A percentile compares a stretch with the other conserved stretches of the same genome.
These are phyloP conservation scores for Solanum arcanum DNA, from an alignment of 257 asterid genomes.

Conservation along the genomic window DNA sequence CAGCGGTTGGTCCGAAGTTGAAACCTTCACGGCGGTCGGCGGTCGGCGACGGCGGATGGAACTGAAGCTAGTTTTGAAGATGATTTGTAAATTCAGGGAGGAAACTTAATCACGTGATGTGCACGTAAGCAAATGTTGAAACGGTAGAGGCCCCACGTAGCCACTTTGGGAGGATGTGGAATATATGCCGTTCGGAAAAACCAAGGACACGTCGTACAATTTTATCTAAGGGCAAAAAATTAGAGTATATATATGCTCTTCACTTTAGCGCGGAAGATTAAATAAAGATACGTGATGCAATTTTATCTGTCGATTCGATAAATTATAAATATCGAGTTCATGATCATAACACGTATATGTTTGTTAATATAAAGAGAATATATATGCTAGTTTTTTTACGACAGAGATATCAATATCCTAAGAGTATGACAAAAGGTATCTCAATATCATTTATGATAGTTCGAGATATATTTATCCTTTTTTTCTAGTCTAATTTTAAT, in stretches of 20 bases:
- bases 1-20: not conserved
- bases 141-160: not conserved
- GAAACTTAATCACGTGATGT: not conserved
- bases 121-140: not conserved
- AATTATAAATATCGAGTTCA: fast-evolving
- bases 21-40: not conserved
- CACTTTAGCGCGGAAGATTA: no score
- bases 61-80: not conserved
- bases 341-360: no score
- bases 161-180: not conserved
- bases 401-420: fast-evolving
- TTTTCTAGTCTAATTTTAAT: no score
- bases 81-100: not conserved
- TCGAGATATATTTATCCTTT: no score
- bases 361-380: fast-evolving
- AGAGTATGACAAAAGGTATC: not conserved
- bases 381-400: fast-evolving
- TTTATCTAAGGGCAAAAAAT: no score
- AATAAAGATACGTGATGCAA: fast-evolving
- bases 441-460: not conserved
- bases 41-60: not conserved
- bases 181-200: not conserved
- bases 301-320: fast-evolving
- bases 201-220: no score
- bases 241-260: no score